Percentiles rank a stretch among this genome's conserved stretches.
phyloP scores from a whole-genome alignment of 768 basidiomycete genomes.

The Auriscalpium vulgare region DNA sequence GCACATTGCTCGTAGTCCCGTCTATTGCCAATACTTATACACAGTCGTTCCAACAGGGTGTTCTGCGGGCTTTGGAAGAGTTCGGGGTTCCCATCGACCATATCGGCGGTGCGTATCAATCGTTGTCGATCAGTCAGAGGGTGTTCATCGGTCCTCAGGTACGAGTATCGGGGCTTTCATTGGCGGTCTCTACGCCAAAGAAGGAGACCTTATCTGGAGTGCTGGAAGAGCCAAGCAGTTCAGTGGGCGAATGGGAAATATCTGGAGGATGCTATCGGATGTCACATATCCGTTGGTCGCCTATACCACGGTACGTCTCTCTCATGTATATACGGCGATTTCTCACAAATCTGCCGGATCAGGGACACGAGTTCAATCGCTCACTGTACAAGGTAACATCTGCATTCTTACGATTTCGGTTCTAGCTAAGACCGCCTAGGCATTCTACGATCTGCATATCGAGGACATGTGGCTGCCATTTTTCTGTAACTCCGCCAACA shows the following conservation, averaged over 20 bases:
- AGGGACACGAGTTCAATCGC: conserved; percentile 95
- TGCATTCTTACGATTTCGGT: not conserved
- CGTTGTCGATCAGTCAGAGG: not conserved
- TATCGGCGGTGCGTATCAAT: conserved; percentile 53
- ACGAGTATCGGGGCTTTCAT: conserved; percentile 91
- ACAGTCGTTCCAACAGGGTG: conserved; percentile 47
- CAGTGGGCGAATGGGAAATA: conserved; percentile 83
- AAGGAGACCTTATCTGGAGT: conserved; percentile 83
- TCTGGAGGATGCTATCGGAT: conserved; percentile 91
- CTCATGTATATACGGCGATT: not conserved
- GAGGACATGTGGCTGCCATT: conserved; percentile 99
- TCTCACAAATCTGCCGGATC: not conserved
- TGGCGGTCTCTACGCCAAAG: conserved; percentile 90
- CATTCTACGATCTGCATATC: conserved; percentile 90
- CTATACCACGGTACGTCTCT: conserved; percentile 66
- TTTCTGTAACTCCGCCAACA: conserved; percentile 97
- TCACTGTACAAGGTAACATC: conserved; percentile 75
- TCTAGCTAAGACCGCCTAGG: conserved; percentile 29
- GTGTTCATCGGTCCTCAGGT: conserved; percentile 28
- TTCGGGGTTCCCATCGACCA: conserved; percentile 91
- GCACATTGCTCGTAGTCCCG: conserved; percentile 20
- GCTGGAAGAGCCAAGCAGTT: conserved; percentile 88
- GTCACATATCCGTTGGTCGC: conserved; percentile 89
- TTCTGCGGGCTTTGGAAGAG: conserved; percentile 87
- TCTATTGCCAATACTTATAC: conserved; percentile 21